Conservation (phyloP, 2,329 filamentous ascomycete species). For the Claviceps arundinis region DNA sequence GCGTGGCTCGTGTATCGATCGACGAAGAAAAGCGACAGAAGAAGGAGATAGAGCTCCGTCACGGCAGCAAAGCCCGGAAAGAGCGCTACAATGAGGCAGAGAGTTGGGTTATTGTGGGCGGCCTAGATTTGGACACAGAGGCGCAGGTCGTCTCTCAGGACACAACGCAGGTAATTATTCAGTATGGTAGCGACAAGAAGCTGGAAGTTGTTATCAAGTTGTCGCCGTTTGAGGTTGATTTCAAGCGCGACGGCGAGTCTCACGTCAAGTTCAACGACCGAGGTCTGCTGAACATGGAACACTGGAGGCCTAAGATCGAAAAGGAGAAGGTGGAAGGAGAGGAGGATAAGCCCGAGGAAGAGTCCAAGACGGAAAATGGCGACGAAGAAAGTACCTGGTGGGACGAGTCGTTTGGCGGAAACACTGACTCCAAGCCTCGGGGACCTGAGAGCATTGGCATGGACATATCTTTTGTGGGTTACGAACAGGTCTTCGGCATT, state of each 20-base stretch:
- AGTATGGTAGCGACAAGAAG: conserved; percentile 62
- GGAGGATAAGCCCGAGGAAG: conserved; percentile 34
- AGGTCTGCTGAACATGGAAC: conserved; percentile 86
- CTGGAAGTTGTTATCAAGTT: conserved; percentile 78
- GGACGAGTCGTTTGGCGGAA: conserved; percentile 92
- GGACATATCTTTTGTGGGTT: conserved; percentile 85
- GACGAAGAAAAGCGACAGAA: conserved; percentile 87
- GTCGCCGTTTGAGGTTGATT: conserved; percentile 72
- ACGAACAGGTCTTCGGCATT: conserved; percentile 86
- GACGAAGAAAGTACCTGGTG: conserved; percentile 90
- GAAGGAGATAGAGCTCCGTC: conserved; percentile 75
- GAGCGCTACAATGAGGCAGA: conserved; percentile 89
- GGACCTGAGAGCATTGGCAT: conserved; percentile 85
- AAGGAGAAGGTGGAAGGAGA: conserved; percentile 47
- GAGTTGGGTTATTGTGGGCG: conserved; percentile 76
- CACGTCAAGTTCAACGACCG: conserved; percentile 83
- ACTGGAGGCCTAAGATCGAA: conserved; percentile 84
- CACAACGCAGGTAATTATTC: conserved; percentile 56
- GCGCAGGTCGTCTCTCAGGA: conserved; percentile 56
- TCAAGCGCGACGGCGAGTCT: conserved; percentile 66
- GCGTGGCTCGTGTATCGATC: conserved; percentile 72
- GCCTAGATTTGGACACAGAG: conserved; percentile 56
- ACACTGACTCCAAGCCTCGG: conserved; percentile 88
- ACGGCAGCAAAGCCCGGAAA: conserved; percentile 73
- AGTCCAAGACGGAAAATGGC: conserved; percentile 30